Evolutionary conservation across 176 grass and related monocot genomes (phyloP).

Genomic region (Melocanna baccifera): DNA sequence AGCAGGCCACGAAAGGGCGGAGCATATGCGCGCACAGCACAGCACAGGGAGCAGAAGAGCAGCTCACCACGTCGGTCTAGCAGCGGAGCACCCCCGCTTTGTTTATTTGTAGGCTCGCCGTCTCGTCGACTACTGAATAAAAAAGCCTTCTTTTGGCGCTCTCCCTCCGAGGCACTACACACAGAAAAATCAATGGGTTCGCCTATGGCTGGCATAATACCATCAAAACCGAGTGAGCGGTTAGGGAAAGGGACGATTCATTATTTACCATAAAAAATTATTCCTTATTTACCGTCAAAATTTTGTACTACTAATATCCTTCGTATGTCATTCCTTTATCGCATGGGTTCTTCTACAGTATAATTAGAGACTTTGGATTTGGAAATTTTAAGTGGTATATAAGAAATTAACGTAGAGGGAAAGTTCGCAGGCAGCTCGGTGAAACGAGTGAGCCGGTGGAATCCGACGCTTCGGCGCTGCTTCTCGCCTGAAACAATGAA

Average conservation of each 20-base stretch:
- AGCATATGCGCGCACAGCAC: background rate
- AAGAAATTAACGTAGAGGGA: too few relatives aligned
- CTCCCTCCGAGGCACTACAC: background rate
- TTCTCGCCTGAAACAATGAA: background rate
- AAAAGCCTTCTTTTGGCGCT: conserved; percentile 16
- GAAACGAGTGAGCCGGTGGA: background rate
- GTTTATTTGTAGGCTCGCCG: conserved; percentile 29
- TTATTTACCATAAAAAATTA: too few relatives aligned
- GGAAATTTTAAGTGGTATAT: too few relatives aligned
- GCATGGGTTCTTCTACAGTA: too few relatives aligned
- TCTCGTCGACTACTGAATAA: conserved; percentile 29
- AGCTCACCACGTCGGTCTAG: conserved; percentile 58
- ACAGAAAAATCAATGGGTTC: too few relatives aligned
- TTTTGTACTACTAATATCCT: too few relatives aligned
- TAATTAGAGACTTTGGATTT: too few relatives aligned
- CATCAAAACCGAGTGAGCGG: background rate
- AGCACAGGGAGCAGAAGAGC: conserved; percentile 24
- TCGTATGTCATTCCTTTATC: too few relatives aligned
- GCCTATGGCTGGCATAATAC: too few relatives aligned
- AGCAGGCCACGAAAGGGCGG: conserved; percentile 12
- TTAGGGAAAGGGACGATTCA: background rate
- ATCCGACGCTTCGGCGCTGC: background rate
- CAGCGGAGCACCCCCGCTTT: conserved; percentile 24
- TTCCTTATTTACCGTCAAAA: too few relatives aligned
- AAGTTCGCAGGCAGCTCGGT: background rate